Evolutionary conservation across 495 filamentous ascomycete species (phyloP), one percentile per base, ranked within the genome.

Genomic region (Mycothermus thermophilus): DNA sequence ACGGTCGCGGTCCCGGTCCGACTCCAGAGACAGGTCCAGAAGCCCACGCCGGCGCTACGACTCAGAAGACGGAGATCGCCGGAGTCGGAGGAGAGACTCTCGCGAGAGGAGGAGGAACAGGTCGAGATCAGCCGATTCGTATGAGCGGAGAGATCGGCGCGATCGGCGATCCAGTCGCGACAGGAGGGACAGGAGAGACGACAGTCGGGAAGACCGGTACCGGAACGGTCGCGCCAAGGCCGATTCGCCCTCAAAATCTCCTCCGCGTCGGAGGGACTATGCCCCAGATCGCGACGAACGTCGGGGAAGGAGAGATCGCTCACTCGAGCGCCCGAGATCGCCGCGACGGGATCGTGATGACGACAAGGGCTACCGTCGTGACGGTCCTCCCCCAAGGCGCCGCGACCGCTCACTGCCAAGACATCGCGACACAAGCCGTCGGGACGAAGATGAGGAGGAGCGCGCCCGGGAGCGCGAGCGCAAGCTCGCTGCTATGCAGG

Each of bases 401-500:
- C 46, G 48, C 15, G 49, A 55, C 18, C 5, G 35, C 46, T 22
- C 41, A 32, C 12, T 18, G 25, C 35, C 4, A 44, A 51, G 11
- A 35, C 25, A 9, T 38, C 44, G 0, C 43, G 37, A 42, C 17
- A 34, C 30, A 30, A 34, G n/a, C 8, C 22, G 15, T 1, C 31
- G 13, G 8, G 8, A 26, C 13, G 17, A 22, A 23, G 29, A 37
- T 5, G 41, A 66, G 23, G 60, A 66, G 11, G 74, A 80, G 38
- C 71, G 70, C 3, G 71, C 69, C n/a, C n/a, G n/a, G 11, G 22
- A 25, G 22, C 22, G 22, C 22, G 22, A 6, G 6, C 62, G 67
- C 13, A 88, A 81, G 48, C 63, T 96, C 4, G 83, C 80, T 12
- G 80, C 77, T 22, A 97, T 97, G 90, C 82, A 85, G 48, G 68